Evolutionary conservation across 2,329 filamentous ascomycete genomes (phyloP), one percentile per base, ranked within the genome.

Genomic region (Coniochaeta hoffmannii): DNA sequence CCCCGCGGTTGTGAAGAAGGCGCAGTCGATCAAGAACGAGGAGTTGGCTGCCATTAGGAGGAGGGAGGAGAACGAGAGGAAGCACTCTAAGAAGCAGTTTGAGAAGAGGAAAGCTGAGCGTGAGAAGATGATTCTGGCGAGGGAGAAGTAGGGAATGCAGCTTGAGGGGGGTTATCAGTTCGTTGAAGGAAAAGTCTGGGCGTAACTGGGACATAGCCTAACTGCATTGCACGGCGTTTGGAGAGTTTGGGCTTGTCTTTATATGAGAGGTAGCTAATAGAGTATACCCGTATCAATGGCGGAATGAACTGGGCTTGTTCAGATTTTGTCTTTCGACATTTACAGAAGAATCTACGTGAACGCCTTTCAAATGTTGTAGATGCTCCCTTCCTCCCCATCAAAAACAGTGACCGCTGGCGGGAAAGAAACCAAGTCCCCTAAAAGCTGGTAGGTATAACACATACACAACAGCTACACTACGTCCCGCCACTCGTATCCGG

Each of bases 1-100:
- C 59, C 94, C 94, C 19, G 90, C 91, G 78, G 85, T 91, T 56
- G 85, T 97, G 62, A 97, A 96, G 86, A 97, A 97, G 82, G 93
- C 93, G 4, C 85, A 81, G 51, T 89, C 96, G 77, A 97, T 97
- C 74, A 99, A 99, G 83, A 76, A 76, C 56, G 90, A 95, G 67
- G 94, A 97, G 71, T 71, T 97, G 64, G 85, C 85, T 71, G 83
- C 89, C 32, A 88, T 97, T 70, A 96, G 96, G 83, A 80, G 90
- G 64, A 86, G 86, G 63, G 89, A 96, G 66, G 94, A 99, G 77
- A 99, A 99, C 68, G 89, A 96, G 73, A 82, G 94, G 62, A 90
- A 89, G 71, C 93, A 99, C 71, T 88, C 85, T 57, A 90, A 88
- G 77, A 93, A 94, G 77, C 87, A 90, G 64, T 83, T 87, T 63